Evolutionary conservation across 2,329 filamentous ascomycete species (phyloP), one percentile per base, ranked within the genome.

Genomic region (Fonsecaea pugnacius): DNA sequence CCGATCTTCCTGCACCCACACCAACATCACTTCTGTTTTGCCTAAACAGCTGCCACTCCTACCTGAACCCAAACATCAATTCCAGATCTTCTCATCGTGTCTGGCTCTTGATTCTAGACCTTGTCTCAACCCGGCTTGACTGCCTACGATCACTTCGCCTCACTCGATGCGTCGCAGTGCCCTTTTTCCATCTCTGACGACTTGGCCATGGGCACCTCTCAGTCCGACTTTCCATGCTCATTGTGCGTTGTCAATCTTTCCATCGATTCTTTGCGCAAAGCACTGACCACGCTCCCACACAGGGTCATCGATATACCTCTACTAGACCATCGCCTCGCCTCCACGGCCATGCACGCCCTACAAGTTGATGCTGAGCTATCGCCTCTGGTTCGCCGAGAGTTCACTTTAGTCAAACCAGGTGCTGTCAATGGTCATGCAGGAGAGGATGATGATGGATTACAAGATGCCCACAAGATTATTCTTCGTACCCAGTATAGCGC

Each of bases 311-410:
- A 88, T 71, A 84, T 95, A 64, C 94, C 95, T 51, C 90, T 98
- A 74, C 93, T 93, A 21, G 91, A 88, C 46, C 76, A 87, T 38
- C 89, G 91, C 67, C 87, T 97, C 53, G 92, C 94, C 58, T 84
- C 83, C 53, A 87, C 90, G 54, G 92, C 94, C 50, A 84, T 91
- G 38, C 85, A 85, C 71, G 86, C 92, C 43, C 84, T 98, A 50
- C 83, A 88, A 64, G 93, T 98, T 71, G 95, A 99, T 78, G 85
- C 88, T 67, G 95, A 99, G 76, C 85, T 98, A 56, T 98, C 94
- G 1, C 86, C 90, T 14, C 85, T 95, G 10, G 94, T 98, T 61
- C 85, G 83, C 52, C 88, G 94, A 63, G 81, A 84, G 1, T 89
- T 97, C 69, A 81, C 83, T 46, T 81, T 92, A 56, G 77, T 79